Evolutionary conservation across 352 stramenopile species (phyloP).

Genomic region (Pythium dissimile): DNA sequence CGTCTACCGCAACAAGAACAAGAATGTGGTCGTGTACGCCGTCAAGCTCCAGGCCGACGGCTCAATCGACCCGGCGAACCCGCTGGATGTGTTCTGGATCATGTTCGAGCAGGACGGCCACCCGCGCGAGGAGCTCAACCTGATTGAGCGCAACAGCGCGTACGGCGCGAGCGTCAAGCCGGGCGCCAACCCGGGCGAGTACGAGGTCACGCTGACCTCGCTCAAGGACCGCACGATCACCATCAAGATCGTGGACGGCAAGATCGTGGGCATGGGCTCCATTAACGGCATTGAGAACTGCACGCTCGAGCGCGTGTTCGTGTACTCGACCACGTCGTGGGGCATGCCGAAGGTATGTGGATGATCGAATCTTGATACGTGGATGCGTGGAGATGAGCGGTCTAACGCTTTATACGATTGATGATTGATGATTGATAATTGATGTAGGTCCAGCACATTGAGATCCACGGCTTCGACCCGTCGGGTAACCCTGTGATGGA

Average conservation of each 20-base stretch:
- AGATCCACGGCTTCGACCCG: constrained; percentile 80
- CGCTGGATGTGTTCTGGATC: constrained; percentile 86
- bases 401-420: background rate
- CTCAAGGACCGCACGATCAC: constrained; percentile 81
- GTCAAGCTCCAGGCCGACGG: constrained; percentile 64
- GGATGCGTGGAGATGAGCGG: background rate
- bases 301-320: constrained; percentile 77
- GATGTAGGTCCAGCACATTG: constrained; percentile 74
- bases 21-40: constrained; percentile 86
- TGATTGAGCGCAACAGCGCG: constrained; percentile 84
- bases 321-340: constrained; percentile 83
- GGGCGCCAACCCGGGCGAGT: constrained; percentile 63
- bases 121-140: constrained; percentile 80
- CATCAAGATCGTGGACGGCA: constrained; percentile 73
- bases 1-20: constrained; percentile 90
- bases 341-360: constrained; percentile 68
- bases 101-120: constrained; percentile 87
- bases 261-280: constrained; percentile 56
- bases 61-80: constrained; percentile 55
- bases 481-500: constrained; percentile 69
- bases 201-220: constrained; percentile 72
- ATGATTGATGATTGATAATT: background rate
- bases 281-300: constrained; percentile 77
- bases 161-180: constrained; percentile 79
- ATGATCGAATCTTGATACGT: background rate